Evolutionary conservation across 1,284 basidiomycete genomes (phyloP).

Genomic region (Inonotus obliquus): DNA sequence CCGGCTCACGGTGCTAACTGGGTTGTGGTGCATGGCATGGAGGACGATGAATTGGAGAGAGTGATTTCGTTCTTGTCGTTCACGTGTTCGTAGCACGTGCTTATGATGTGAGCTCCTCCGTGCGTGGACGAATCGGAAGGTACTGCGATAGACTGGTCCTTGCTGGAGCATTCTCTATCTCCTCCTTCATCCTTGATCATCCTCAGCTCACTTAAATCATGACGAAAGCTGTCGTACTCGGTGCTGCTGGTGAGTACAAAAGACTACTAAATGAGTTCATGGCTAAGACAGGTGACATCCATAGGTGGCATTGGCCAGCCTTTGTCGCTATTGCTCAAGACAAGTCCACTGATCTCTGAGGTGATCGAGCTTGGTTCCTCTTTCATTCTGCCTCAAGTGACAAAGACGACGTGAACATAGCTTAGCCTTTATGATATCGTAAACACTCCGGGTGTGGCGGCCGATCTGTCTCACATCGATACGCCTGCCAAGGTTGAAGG

Average conservation of each 20-base stretch:
- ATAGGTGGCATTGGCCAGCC: conserved; percentile 90
- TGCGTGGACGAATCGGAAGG: not conserved
- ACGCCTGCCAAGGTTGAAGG: conserved; percentile 79
- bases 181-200: conserved; percentile 1
- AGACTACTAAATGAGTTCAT: conserved; percentile 2
- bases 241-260: conserved; percentile 69
- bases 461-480: conserved; percentile 87
- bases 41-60: too few relatives aligned
- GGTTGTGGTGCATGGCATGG: too few relatives aligned
- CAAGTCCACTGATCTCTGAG: conserved; percentile 76
- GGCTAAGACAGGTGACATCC: conserved; percentile 2
- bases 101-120: too few relatives aligned
- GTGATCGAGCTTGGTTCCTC: conserved; percentile 31
- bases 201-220: conserved; percentile 35
- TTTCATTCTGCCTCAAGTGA: not conserved
- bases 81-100: not conserved
- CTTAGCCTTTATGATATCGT: conserved; percentile 95
- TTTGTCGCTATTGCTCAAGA: conserved; percentile 86
- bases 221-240: conserved; percentile 92
- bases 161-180: not conserved
- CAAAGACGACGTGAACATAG: conserved; percentile 29
- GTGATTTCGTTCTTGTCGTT: too few relatives aligned
- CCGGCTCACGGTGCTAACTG: too few relatives aligned
- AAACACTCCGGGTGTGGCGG: conserved; percentile 94
- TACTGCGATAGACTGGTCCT: too few relatives aligned